These are phyloP conservation scores for Cercospora sp. DNA, from an alignment of 2,329 filamentous ascomycete species.

Conservation along the genomic window DNA sequence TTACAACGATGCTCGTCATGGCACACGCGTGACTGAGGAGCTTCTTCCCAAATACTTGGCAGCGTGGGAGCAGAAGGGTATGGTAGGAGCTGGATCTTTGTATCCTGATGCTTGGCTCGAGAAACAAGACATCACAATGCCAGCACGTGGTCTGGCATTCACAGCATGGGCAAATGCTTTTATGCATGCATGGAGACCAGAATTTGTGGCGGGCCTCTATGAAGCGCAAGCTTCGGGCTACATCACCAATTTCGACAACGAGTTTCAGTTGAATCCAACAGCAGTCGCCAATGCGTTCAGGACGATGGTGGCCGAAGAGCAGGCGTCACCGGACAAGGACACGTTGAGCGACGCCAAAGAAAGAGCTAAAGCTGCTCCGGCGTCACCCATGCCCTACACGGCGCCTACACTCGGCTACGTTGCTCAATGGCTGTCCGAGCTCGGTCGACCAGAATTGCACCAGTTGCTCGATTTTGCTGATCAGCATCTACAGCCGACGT, in stretches of 20 bases:
- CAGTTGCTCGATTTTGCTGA: not conserved
- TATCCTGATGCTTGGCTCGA: conserved; percentile 32
- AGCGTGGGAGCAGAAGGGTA: conserved; percentile 39
- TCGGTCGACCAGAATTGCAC: conserved; percentile 27
- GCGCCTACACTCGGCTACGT: conserved; percentile 36
- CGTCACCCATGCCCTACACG: not conserved
- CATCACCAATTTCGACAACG: conserved; percentile 4
- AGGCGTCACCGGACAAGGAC: not conserved
- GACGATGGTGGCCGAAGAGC: not conserved
- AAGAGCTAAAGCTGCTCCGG: not conserved
- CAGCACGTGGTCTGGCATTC: conserved; percentile 24
- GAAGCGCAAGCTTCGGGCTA: conserved; percentile 7
- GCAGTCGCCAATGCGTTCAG: conserved; percentile 7
- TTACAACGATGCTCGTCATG: conserved; percentile 41
- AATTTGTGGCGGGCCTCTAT: conserved; percentile 28
- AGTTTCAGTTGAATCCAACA: conserved; percentile 6
- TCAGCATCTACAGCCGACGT: not conserved
- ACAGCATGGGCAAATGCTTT: conserved; percentile 40
- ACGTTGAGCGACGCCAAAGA: not conserved
- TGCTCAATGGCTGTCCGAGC: conserved; percentile 38
- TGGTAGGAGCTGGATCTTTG: conserved; percentile 35
- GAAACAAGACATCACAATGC: conserved; percentile 34
- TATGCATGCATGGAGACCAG: conserved; percentile 43
- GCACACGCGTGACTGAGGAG: conserved; percentile 36
- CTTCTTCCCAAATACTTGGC: conserved; percentile 43